Conservation (phyloP, 139 green algal genomes). For the Volvox africanus region DNA sequence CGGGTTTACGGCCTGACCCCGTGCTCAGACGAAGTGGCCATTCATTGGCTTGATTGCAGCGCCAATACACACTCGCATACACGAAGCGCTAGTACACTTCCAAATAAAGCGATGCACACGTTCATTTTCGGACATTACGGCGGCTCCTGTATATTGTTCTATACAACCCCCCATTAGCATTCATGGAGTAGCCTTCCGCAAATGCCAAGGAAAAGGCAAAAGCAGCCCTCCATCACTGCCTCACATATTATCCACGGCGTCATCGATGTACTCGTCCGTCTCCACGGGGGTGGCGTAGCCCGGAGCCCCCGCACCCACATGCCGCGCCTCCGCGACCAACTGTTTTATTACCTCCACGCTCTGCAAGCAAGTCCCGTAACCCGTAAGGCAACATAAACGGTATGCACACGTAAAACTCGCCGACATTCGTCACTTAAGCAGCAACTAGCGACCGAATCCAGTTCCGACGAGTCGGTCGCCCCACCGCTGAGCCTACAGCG, state of each 20-base stretch:
- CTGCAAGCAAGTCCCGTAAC: slow-evolving; percentile 30
- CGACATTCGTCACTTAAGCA: too few relatives aligned
- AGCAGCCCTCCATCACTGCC: background rate
- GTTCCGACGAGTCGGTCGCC: too few relatives aligned
- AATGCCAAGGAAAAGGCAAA: background rate
- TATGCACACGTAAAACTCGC: too few relatives aligned
- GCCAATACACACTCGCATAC: too few relatives aligned
- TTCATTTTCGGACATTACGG: background rate
- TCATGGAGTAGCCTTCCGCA: background rate
- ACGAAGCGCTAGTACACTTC: background rate
- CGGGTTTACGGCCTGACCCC: background rate
- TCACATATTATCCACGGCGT: slow-evolving; percentile 66
- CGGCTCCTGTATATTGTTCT: background rate
- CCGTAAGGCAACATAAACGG: too few relatives aligned
- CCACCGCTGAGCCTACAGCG: too few relatives aligned
- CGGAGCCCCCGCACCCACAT: slow-evolving; percentile 46
- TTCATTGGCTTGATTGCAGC: too few relatives aligned
- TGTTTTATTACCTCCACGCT: slow-evolving; percentile 55
- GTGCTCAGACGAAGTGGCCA: background rate
- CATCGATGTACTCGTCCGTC: slow-evolving; percentile 78
- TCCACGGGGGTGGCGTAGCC: slow-evolving; percentile 54
- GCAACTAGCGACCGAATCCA: too few relatives aligned
- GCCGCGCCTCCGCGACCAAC: slow-evolving; percentile 57
- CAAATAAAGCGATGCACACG: background rate
- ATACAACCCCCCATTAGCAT: background rate